Evolutionary conservation across 768 basidiomycete species (phyloP).

Genomic region (Mycena chlorophos): DNA sequence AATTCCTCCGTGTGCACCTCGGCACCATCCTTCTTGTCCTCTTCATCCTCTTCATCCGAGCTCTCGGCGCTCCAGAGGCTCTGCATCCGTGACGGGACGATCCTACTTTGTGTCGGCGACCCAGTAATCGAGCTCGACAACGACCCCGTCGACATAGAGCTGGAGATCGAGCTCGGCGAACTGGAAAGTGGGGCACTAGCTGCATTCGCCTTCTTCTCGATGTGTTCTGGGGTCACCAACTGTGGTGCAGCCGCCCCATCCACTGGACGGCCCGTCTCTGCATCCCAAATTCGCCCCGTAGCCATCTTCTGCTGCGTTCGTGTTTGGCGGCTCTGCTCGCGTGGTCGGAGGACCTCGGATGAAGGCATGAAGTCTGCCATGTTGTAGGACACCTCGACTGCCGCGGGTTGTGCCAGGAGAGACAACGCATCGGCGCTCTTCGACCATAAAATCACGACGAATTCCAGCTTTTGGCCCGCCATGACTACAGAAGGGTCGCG

Average conservation of each 20-base stretch:
- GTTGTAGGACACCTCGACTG: slow-evolving; percentile 17
- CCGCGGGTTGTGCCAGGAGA: not conserved
- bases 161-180: not conserved
- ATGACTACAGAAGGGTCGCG: not conserved
- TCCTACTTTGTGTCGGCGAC: not conserved
- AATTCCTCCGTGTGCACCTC: too few relatives aligned
- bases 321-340: slow-evolving; percentile 18
- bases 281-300: slow-evolving; percentile 14
- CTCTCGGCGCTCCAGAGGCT: slow-evolving; percentile 14
- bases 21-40: slow-evolving; percentile 3
- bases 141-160: not conserved
- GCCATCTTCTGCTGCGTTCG: slow-evolving; percentile 10
- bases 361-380: slow-evolving; percentile 18
- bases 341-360: slow-evolving; percentile 20
- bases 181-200: not conserved
- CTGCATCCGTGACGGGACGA: slow-evolving; percentile 18
- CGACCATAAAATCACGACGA: not conserved
- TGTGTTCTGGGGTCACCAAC: slow-evolving; percentile 4
- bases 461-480: not conserved
- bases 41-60: not conserved
- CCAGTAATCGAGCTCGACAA: not conserved
- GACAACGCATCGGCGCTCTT: not conserved
- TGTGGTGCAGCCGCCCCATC: slow-evolving; percentile 4
- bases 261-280: slow-evolving; percentile 11
- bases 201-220: not conserved